Evolutionary conservation across 768 basidiomycete genomes (phyloP).

Genomic region (Pholiota microspora): DNA sequence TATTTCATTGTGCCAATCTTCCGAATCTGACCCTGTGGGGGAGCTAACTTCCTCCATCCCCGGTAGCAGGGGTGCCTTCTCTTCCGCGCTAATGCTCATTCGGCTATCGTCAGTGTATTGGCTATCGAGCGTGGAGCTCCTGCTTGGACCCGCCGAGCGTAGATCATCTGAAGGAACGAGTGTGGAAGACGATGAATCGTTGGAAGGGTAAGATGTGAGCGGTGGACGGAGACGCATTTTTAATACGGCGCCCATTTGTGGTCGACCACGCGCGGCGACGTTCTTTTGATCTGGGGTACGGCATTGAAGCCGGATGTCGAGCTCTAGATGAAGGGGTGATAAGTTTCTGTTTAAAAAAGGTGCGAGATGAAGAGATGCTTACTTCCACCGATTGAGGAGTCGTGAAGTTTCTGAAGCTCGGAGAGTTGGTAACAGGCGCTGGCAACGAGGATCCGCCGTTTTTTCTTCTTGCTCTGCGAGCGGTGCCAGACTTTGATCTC

Average conservation of each 20-base stretch:
- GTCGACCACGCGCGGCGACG: constrained; percentile 33
- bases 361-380: not conserved
- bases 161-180: not conserved
- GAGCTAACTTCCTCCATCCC: not conserved
- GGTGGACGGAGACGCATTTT: not conserved
- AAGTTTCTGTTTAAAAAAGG: not conserved
- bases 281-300: constrained; percentile 28
- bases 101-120: not conserved
- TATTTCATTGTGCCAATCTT: not conserved
- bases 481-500: constrained; percentile 58
- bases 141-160: not conserved
- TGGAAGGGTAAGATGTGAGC: not conserved
- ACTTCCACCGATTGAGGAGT: constrained; percentile 19
- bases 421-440: constrained; percentile 46
- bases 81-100: not conserved
- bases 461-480: constrained; percentile 64
- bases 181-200: not conserved
- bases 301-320: constrained; percentile 47
- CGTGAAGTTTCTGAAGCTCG: constrained; percentile 52
- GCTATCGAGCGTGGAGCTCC: not conserved
- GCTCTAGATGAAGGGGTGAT: constrained; percentile 20
- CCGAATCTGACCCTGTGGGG: not conserved
- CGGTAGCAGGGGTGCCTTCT: not conserved
- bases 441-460: constrained; percentile 55
- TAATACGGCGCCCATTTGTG: constrained; percentile 41